Evolutionary conservation across 257 asterid species (phyloP).

Genomic region (Solanum ossicruentum): DNA sequence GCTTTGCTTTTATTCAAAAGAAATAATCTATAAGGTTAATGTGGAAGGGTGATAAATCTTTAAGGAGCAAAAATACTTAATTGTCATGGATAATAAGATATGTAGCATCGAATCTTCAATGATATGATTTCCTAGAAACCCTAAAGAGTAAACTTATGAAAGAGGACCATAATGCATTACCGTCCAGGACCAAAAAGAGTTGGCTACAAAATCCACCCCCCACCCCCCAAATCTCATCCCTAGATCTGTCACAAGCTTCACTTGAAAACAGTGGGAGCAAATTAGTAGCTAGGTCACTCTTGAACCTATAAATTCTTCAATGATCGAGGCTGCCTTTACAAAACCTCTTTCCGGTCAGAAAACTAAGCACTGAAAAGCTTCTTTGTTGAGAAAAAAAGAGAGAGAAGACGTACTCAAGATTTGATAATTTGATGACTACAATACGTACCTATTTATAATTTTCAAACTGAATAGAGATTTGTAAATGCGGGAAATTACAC

Average conservation of each 20-base stretch:
- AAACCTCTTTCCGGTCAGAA: not conserved
- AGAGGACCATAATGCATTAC: not conserved
- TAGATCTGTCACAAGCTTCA: not conserved
- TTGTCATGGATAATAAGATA: not conserved
- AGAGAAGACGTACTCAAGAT: not conserved
- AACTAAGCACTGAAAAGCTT: not conserved
- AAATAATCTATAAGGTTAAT: not conserved
- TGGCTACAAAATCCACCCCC: not conserved
- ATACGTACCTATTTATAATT: not conserved
- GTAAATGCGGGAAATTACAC: not conserved
- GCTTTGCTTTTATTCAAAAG: not conserved
- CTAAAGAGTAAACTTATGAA: not conserved
- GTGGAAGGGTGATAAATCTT: not conserved
- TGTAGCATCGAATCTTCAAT: not conserved
- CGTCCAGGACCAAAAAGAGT: not conserved
- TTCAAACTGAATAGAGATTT: not conserved
- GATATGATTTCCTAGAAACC: not conserved
- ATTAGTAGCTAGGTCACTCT: not conserved
- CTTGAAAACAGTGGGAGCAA: not conserved
- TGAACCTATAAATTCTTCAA: not conserved
- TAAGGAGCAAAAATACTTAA: not conserved
- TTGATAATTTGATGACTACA: not conserved
- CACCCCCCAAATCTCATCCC: not conserved
- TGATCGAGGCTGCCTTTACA: not conserved
- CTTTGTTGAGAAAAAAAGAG: not conserved